Percentiles rank a stretch among this genome's conserved stretches.
phyloP scores from a whole-genome alignment of 164 flowering plant genomes.

The Magnolia officinalis region DNA sequence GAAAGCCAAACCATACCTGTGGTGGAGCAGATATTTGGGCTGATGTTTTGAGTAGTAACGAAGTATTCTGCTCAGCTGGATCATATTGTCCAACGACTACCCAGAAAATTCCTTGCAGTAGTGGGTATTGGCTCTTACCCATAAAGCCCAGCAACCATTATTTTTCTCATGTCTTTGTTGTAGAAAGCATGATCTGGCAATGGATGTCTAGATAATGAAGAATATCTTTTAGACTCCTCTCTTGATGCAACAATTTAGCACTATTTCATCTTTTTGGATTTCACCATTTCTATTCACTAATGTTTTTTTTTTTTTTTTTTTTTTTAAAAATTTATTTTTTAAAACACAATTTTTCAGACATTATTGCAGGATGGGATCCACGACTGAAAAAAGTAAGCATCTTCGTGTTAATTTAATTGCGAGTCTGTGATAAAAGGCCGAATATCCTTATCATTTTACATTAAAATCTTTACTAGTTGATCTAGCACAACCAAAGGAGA shows the following conservation, averaged over 20 bases:
- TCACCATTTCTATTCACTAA: constrained; percentile 7
- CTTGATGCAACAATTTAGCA: background rate
- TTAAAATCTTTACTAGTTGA: background rate
- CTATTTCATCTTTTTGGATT: constrained; percentile 4
- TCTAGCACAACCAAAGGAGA: background rate
- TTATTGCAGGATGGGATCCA: constrained; percentile 91
- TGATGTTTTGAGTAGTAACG: constrained; percentile 54
- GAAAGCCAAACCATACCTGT: constrained; percentile 65
- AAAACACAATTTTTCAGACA: constrained; percentile 43
- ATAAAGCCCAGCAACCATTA: constrained; percentile 15
- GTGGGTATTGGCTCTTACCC: constrained; percentile 63
- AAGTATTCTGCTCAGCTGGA: constrained; percentile 90
- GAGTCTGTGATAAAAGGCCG: background rate
- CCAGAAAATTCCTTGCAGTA: constrained; percentile 58
- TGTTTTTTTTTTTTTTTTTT: constrained; percentile 10
- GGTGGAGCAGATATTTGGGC: constrained; percentile 97
- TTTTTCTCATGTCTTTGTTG: constrained; percentile 4
- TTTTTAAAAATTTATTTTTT: too few relatives aligned
- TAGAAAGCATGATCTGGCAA: constrained; percentile 3
- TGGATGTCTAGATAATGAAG: background rate
- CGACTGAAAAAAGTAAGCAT: constrained; percentile 55
- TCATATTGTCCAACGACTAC: constrained; percentile 80
- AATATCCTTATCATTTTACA: background rate
- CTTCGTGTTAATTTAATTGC: background rate
- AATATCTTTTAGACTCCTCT: background rate